phyloP scores from a whole-genome alignment of 768 basidiomycete species.

The Agrocybe praecox region DNA sequence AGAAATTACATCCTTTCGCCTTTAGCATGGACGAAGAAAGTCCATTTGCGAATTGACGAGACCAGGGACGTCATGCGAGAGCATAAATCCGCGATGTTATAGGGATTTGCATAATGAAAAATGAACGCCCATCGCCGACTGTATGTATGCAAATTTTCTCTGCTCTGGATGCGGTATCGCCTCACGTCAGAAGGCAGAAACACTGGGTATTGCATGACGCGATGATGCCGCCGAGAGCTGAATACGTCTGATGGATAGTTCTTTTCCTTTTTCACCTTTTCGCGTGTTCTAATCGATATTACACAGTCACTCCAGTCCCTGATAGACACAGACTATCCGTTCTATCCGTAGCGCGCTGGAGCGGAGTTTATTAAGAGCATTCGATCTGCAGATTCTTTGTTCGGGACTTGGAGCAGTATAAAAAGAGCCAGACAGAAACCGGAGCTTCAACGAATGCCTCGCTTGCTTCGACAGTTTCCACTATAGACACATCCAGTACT shows the following conservation, averaged over 20 bases:
- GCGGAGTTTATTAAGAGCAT: too few relatives aligned
- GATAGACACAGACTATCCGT: neutral
- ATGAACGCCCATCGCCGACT: conserved; percentile 10
- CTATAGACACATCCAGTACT: too few relatives aligned
- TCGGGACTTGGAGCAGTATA: neutral
- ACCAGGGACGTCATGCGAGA: neutral
- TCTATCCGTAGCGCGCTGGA: neutral
- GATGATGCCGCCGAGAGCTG: neutral
- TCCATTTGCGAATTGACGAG: neutral
- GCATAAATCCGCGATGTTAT: conserved; percentile 18
- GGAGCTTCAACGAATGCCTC: neutral
- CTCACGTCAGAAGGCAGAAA: neutral
- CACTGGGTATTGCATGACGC: neutral
- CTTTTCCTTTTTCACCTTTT: neutral
- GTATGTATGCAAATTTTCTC: neutral
- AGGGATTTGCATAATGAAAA: conserved; percentile 17
- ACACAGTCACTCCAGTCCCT: neutral
- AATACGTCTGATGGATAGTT: neutral
- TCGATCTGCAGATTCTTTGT: neutral
- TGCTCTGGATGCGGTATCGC: neutral
- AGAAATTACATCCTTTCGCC: neutral
- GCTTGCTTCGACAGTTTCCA: too few relatives aligned
- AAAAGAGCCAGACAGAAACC: neutral
- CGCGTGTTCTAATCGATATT: neutral
- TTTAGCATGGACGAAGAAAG: neutral